Base-by-base conservation (phyloP, 441 rosid genomes). In the Adansonia grandidieri region DNA sequence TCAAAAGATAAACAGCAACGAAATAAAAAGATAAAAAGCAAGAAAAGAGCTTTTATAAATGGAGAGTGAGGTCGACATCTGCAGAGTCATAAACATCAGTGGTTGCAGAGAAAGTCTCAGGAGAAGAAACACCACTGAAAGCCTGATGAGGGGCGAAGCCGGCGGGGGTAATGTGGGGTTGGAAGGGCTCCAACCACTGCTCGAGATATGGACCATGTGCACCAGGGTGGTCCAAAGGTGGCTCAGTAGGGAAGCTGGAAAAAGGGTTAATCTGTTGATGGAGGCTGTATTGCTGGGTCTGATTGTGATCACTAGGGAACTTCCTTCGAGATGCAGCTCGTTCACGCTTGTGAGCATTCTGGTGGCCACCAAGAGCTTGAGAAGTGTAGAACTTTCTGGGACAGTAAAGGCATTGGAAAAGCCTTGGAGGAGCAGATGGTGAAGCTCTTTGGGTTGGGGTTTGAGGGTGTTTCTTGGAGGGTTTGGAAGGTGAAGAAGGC, bases 331-430 rank as follows among this genome's bases (percentile, higher is more conserved):
- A 85, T 2, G 97, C 95, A 17, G 97, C 99, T 75, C 99, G 82
- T 86, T 95, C 99, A 6, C 95, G 89, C 82, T 92, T 92, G 91
- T 96, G 99, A 8, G 98, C 99, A 84, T 93, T 96, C 42, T 96
- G 98, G 88, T 96, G 98, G 83, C 98, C 97, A 13, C 97, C 99
- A 28, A 96, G 94, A 60, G 99, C 98, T 83, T 96, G 99, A 37
- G 97, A 93, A 44, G 97, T 90, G 91, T 85, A 91, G 89, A 93
- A 96, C 85, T 90, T 92, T 24, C 99, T 90, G 1, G 96, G 88
- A 66, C 99, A 96, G 87, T 92, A 93, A 7, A 85, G 93, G 76
- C 99, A 96, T 0, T 81, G 90, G 73, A 95, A 95, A 80, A 89
- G 84, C 60, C 96, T 90, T 44, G 83, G 76, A 15, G 83, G 71